A percentile compares a stretch with the other conserved stretches of the same genome.
These are phyloP conservation scores for Pichia exigua DNA, from an alignment of 805 yeast species.

Conservation along the genomic window DNA sequence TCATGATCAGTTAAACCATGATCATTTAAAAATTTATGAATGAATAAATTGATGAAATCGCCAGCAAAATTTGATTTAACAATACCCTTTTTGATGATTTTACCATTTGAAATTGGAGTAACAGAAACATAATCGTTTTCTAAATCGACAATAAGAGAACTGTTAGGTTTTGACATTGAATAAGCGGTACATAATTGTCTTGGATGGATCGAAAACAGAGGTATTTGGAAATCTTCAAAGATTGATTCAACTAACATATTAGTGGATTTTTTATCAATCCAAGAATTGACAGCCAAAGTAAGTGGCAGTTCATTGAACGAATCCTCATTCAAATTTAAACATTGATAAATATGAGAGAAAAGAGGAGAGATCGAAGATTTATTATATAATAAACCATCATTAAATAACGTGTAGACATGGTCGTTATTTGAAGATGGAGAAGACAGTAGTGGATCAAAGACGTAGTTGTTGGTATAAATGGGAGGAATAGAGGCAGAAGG, in stretches of 20 bases:
- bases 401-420: slow-evolving; percentile 52
- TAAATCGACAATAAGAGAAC: slow-evolving; percentile 73
- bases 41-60: slow-evolving; percentile 66
- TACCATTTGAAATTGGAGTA: slow-evolving; percentile 73
- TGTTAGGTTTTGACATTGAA: slow-evolving; percentile 63
- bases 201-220: slow-evolving; percentile 67
- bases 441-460: slow-evolving; percentile 7
- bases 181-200: slow-evolving; percentile 72
- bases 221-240: slow-evolving; percentile 67
- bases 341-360: slow-evolving; percentile 59
- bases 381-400: slow-evolving; percentile 60
- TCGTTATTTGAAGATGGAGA: slow-evolving; percentile 26
- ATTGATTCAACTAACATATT: slow-evolving; percentile 59
- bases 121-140: slow-evolving; percentile 66
- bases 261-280: slow-evolving; percentile 58
- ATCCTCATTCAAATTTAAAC: slow-evolving; percentile 40
- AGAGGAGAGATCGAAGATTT: slow-evolving; percentile 62
- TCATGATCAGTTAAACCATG: slow-evolving; percentile 5
- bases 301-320: slow-evolving; percentile 51
- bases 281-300: slow-evolving; percentile 46
- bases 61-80: slow-evolving; percentile 74
- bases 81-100: slow-evolving; percentile 56
- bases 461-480: slow-evolving; percentile 38
- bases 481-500: slow-evolving; percentile 56
- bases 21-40: slow-evolving; percentile 37